A percentile compares a stretch with the other conserved stretches of the same genome.
These are phyloP conservation scores for Aspergillus pseudonomiae DNA, from an alignment of 2,329 filamentous ascomycete genomes.

Conservation along the genomic window DNA sequence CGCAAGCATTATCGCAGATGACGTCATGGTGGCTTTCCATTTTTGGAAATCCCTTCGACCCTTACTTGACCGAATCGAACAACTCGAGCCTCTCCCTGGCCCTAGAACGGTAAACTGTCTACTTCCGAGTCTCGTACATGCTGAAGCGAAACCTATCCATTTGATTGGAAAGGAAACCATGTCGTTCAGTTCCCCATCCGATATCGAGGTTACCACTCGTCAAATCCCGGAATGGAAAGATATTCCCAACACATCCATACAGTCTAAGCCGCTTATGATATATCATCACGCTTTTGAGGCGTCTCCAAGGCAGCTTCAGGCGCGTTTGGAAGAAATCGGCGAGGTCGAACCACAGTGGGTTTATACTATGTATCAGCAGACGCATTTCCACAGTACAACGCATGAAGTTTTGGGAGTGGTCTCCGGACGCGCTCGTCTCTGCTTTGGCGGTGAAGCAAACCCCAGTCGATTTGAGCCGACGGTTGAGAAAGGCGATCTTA, in stretches of 20 bases:
- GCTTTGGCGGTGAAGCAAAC: slow-evolving; percentile 69
- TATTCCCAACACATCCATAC: slow-evolving; percentile 67
- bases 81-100: not conserved
- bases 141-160: not conserved
- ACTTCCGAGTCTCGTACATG: not conserved
- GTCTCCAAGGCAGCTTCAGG: slow-evolving; percentile 56
- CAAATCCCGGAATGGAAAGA: slow-evolving; percentile 60
- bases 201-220: slow-evolving; percentile 60
- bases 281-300: slow-evolving; percentile 63
- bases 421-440: slow-evolving; percentile 61
- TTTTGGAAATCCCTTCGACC: not conserved
- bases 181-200: slow-evolving; percentile 48
- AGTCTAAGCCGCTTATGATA: slow-evolving; percentile 65
- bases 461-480: slow-evolving; percentile 57
- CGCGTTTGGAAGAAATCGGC: slow-evolving; percentile 56
- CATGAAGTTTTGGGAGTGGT: slow-evolving; percentile 69
- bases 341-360: slow-evolving; percentile 67
- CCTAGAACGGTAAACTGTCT: not conserved
- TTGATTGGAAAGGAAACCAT: slow-evolving; percentile 19
- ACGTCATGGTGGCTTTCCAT: slow-evolving; percentile 4
- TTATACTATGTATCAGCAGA: slow-evolving; percentile 68
- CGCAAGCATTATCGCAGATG: not conserved
- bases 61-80: not conserved
- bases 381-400: slow-evolving; percentile 69
- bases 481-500: slow-evolving; percentile 63